Evolutionary conservation across 139 green algal species (phyloP).

Genomic region (Edaphochlamys debaryana): DNA sequence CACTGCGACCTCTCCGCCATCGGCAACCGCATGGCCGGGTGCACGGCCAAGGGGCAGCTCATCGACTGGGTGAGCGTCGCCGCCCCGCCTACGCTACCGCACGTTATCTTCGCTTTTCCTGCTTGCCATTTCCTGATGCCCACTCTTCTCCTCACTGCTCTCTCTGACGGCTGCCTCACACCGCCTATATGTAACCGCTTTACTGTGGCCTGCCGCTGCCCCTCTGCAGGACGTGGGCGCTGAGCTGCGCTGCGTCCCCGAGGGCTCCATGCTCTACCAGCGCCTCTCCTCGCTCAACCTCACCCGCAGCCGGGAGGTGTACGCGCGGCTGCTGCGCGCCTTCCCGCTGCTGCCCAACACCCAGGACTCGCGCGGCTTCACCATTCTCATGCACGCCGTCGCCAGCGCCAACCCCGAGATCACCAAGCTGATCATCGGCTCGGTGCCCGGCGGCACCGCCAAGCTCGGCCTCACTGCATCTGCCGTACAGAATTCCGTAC

Average conservation of each 20-base stretch:
- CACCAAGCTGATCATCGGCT: constrained; percentile 55
- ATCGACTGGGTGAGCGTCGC: constrained; percentile 43
- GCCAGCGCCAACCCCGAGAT: constrained; percentile 55
- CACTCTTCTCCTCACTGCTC: too few relatives aligned
- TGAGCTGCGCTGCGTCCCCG: constrained; percentile 44
- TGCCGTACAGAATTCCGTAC: constrained; percentile 30
- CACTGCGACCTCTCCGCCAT: constrained; percentile 49
- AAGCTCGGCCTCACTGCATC: constrained; percentile 51
- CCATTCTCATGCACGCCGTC: constrained; percentile 58
- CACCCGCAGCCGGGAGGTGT: constrained; percentile 13
- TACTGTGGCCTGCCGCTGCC: too few relatives aligned
- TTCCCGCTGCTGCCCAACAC: constrained; percentile 49
- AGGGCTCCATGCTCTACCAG: constrained; percentile 55
- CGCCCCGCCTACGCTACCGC: too few relatives aligned
- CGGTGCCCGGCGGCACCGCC: constrained; percentile 3
- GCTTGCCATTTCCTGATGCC: too few relatives aligned
- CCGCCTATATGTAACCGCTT: too few relatives aligned
- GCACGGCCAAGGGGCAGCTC: constrained; percentile 50
- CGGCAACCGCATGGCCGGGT: constrained; percentile 46
- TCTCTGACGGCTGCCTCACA: too few relatives aligned
- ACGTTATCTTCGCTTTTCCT: too few relatives aligned
- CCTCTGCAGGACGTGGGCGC: constrained; percentile 24
- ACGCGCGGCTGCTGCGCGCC: constrained; percentile 23
- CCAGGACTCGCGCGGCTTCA: constrained; percentile 54
- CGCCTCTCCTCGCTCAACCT: constrained; percentile 29